phyloP scores from a whole-genome alignment of 1,284 basidiomycete genomes.

The Apiotrichum akiyoshidainum region DNA sequence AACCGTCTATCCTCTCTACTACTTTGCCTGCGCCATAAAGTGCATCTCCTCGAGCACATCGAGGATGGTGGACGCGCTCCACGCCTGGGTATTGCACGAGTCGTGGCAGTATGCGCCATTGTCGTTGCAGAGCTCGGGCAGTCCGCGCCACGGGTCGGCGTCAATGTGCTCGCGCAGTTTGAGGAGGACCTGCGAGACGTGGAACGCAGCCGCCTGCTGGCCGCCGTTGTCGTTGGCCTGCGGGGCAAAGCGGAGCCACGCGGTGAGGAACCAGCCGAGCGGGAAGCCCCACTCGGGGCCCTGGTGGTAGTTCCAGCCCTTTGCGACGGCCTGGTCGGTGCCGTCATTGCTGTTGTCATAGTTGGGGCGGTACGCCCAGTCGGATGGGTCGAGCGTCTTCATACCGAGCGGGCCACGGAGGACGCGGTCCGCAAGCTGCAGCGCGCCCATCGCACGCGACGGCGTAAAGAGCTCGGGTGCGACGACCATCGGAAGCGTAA shows the following conservation, averaged over 20 bases:
- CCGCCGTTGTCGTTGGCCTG: slow-evolving; percentile 57
- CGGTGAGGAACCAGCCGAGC: slow-evolving; percentile 88
- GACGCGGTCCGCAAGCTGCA: slow-evolving; percentile 70
- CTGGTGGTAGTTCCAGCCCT: slow-evolving; percentile 74
- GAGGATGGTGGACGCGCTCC: slow-evolving; percentile 82
- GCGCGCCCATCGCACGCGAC: slow-evolving; percentile 70
- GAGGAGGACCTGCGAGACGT: slow-evolving; percentile 70
- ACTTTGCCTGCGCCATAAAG: slow-evolving; percentile 4
- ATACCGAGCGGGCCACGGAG: slow-evolving; percentile 83
- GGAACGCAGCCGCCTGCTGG: slow-evolving; percentile 67
- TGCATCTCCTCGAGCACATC: slow-evolving; percentile 78
- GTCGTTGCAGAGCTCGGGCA: slow-evolving; percentile 86
- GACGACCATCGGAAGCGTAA: slow-evolving; percentile 93
- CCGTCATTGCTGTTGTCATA: slow-evolving; percentile 92
- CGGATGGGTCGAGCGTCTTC: slow-evolving; percentile 83
- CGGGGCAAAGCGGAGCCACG: slow-evolving; percentile 80
- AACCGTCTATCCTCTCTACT: neutral
- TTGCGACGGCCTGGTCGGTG: slow-evolving; percentile 73
- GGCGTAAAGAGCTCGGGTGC: slow-evolving; percentile 92
- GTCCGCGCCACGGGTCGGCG: slow-evolving; percentile 78
- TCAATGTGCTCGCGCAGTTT: slow-evolving; percentile 68
- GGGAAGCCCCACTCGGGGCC: slow-evolving; percentile 86
- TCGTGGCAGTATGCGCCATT: slow-evolving; percentile 75
- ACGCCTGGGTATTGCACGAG: slow-evolving; percentile 87
- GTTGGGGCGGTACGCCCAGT: slow-evolving; percentile 78